Evolutionary conservation across 345 rosid genomes (phyloP), one percentile per base, ranked within the genome.

Genomic region (Populus pruinosa): DNA sequence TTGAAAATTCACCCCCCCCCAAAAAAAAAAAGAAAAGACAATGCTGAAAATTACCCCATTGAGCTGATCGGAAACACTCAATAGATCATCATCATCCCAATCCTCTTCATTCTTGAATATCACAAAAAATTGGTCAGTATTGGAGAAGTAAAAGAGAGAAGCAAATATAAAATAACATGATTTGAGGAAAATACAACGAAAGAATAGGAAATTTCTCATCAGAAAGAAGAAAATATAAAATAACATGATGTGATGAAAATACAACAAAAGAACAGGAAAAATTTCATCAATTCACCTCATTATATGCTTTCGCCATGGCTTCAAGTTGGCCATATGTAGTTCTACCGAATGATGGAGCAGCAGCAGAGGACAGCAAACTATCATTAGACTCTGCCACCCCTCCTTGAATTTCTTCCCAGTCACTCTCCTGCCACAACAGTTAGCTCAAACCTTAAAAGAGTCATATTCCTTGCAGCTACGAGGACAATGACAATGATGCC

Each of bases 401-500:
- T 76, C 83, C 92, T 72, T 86, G 82, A 79, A 87, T 84, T 81
- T 94, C 98, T 86, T 93, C 98, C 98, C 97, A 95, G 78, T 91
- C 96, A n/a, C 89, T 87, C 79, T 88, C 95, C 91, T 88, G 88
- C 75, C 63, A 79, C 4, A 71, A 61, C 35, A 68, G 70, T 69
- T 25, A 53, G 33, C 13, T 56, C 21, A 61, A 56, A n/a, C 39
- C 10, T 69, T 59, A 31, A 43, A 11, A 70, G 44, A 74, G n/a
- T 76, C 59, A 64, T 44, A 73, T 31, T 55, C 38, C 35, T 31
- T 29, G 50, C 55, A n/a, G 66, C 38, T 61, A 76, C 53, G 50
- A 14, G 50, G 50, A 69, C 17, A 44, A 18, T 49, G 50, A 70
- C 21, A 53, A 36, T 44, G 71, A 64, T 38, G 53, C 55, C 35